Conservation (phyloP, 2,329 filamentous ascomycete genomes). For the Corniculantispora saksenae region DNA sequence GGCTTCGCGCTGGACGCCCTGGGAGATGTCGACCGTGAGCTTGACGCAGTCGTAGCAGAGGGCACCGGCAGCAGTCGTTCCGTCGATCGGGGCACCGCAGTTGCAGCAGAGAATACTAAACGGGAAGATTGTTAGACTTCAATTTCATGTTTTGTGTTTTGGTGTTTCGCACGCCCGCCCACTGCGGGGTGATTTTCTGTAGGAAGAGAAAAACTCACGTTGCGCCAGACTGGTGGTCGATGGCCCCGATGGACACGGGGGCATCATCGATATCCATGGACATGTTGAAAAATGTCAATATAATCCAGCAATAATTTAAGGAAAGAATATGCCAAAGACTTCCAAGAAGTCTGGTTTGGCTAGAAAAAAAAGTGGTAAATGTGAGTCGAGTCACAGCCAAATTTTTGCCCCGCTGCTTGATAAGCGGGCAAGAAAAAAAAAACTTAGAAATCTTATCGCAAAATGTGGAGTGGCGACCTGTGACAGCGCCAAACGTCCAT, state of each 20-base stretch:
- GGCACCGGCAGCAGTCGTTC: constrained; percentile 80
- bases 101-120: constrained; percentile 92
- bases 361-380: constrained; percentile 24
- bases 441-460: constrained; percentile 30
- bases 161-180: neutral
- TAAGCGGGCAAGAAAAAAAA: constrained; percentile 31
- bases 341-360: constrained; percentile 15
- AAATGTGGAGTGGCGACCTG: constrained; percentile 15
- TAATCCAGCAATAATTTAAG: neutral
- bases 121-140: neutral
- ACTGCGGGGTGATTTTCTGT: constrained; percentile 7
- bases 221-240: constrained; percentile 37
- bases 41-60: constrained; percentile 97
- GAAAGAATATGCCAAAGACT: constrained; percentile 1
- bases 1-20: constrained; percentile 87
- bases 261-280: constrained; percentile 48
- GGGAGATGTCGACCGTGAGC: constrained; percentile 87
- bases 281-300: constrained; percentile 31
- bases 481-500: neutral
- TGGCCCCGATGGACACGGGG: constrained; percentile 39
- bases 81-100: constrained; percentile 93
- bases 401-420: constrained; percentile 41
- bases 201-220: constrained; percentile 38
- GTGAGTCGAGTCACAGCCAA: constrained; percentile 22
- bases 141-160: neutral